phyloP scores from a whole-genome alignment of 441 rosid species.

The Erodium moschatum region DNA sequence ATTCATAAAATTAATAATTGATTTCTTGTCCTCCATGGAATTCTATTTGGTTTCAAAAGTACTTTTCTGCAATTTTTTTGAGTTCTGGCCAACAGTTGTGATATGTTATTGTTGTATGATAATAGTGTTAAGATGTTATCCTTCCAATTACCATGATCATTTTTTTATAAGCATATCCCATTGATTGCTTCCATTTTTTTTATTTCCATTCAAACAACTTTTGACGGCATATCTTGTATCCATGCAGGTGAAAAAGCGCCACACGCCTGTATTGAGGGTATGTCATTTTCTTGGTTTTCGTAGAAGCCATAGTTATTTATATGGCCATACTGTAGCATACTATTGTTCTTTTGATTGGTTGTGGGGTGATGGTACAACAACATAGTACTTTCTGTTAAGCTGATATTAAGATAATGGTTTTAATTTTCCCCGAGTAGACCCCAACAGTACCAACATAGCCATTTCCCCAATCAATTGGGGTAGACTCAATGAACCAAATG shows the following conservation, averaged over 20 bases:
- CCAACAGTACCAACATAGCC: no score
- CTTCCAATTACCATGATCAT: not conserved
- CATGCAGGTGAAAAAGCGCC: slow-evolving; percentile 63
- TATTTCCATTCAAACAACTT: not conserved
- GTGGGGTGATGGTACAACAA: no score
- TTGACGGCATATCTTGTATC: slow-evolving; percentile 16
- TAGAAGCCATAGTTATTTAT: not conserved
- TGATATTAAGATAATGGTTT: no score
- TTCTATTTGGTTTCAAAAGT: not conserved
- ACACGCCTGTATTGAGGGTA: slow-evolving; percentile 75
- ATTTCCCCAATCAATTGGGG: no score
- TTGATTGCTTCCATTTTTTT: not conserved
- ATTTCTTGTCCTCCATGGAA: no score
- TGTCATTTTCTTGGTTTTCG: slow-evolving; percentile 20
- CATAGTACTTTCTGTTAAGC: no score
- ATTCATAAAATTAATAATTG: not conserved
- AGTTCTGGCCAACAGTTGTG: not conserved
- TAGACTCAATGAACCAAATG: no score
- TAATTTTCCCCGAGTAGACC: no score
- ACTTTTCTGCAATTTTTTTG: not conserved
- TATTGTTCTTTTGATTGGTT: not conserved
- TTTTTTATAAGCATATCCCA: not conserved
- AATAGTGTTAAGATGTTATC: not conserved
- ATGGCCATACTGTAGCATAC: not conserved
- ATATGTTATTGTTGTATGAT: not conserved